phyloP scores from a whole-genome alignment of 2,329 filamentous ascomycete genomes.

The Ceratocystis lukuohia region DNA sequence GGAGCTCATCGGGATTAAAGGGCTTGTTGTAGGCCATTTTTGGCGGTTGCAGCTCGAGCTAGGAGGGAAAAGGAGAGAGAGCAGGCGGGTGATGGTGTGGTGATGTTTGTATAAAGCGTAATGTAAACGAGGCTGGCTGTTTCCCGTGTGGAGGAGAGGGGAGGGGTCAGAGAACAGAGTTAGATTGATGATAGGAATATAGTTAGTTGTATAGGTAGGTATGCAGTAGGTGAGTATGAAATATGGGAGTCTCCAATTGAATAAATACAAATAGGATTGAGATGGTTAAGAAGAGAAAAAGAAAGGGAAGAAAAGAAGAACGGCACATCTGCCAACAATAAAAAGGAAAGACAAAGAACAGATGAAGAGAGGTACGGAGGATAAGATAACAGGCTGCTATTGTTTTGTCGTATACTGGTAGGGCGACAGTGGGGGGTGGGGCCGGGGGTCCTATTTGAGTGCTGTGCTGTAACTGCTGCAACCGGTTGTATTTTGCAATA shows the following conservation, averaged over 20 bases:
- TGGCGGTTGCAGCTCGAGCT: background rate
- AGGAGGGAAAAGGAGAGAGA: background rate
- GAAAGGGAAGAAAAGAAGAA: background rate
- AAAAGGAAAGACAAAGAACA: background rate
- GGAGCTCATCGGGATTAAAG: slow-evolving; percentile 89
- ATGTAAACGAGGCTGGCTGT: background rate
- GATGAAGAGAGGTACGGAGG: background rate
- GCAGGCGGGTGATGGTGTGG: background rate
- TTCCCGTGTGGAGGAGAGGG: background rate
- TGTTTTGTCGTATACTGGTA: background rate
- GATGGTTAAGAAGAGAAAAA: background rate
- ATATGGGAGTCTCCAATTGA: background rate
- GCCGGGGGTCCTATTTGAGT: no score
- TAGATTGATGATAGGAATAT: background rate
- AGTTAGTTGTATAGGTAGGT: background rate
- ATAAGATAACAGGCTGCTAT: background rate
- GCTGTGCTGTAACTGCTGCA: no score
- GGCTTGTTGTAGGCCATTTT: slow-evolving; percentile 89
- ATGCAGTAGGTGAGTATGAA: background rate
- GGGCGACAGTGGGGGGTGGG: no score
- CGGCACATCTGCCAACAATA: background rate
- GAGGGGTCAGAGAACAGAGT: background rate
- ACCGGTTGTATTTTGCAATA: no score
- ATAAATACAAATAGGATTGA: background rate
- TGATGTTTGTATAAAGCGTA: background rate